Evolutionary conservation across 1,284 basidiomycete genomes (phyloP).

Genomic region (Coniophora puteana): DNA sequence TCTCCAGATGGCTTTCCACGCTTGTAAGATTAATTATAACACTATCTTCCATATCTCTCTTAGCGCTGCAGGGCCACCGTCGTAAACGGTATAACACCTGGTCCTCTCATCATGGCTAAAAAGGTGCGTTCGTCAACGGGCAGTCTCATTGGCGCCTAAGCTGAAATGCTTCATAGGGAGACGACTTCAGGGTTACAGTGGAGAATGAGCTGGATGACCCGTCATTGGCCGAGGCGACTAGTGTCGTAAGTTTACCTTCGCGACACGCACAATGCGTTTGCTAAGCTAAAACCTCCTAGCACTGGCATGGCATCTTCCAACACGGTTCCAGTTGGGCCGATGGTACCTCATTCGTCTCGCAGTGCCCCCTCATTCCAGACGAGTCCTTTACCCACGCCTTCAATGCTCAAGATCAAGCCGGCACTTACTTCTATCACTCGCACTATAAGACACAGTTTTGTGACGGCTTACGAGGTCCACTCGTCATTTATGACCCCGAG

Average conservation of each 20-base stretch:
- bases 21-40: conserved; percentile 17
- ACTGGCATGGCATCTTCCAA: conserved; percentile 37
- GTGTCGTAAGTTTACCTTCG: conserved; percentile 18
- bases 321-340: conserved; percentile 28
- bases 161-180: conserved; percentile 14
- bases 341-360: conserved; percentile 34
- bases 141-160: background rate
- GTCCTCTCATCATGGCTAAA: conserved; percentile 26
- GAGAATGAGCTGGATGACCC: conserved; percentile 21
- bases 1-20: conserved; percentile 28
- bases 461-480: conserved; percentile 35
- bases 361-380: conserved; percentile 41
- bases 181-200: conserved; percentile 24
- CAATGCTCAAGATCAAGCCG: conserved; percentile 29
- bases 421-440: conserved; percentile 42
- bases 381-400: conserved; percentile 38
- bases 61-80: conserved; percentile 16
- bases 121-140: conserved; percentile 16
- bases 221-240: conserved; percentile 24
- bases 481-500: conserved; percentile 39
- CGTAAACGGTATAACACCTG: conserved; percentile 26
- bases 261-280: background rate
- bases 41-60: background rate
- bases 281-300: conserved; percentile 18
- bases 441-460: conserved; percentile 36